Evolutionary conservation across 768 basidiomycete genomes (phyloP).

Genomic region (Sporobolomyces phaffii): DNA sequence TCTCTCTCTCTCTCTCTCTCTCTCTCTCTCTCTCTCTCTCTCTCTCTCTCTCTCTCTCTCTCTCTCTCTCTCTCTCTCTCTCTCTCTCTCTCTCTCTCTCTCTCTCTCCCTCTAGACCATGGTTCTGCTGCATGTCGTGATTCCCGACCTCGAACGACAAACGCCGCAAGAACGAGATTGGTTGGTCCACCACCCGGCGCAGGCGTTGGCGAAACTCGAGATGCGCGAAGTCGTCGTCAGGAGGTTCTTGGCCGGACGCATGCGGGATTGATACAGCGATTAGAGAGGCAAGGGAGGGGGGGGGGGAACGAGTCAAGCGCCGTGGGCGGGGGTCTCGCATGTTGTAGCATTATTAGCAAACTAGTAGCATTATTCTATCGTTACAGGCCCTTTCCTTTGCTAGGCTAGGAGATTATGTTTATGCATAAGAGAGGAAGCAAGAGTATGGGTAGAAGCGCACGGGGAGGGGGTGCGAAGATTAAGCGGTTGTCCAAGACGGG

Average conservation of each 20-base stretch:
- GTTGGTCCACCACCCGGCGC: conserved; percentile 59
- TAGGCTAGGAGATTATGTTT: no score
- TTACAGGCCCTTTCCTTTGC: no score
- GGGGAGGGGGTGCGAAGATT: no score
- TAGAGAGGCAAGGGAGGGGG: neutral
- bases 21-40: no score
- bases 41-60: no score
- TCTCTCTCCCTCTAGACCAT: conserved; percentile 63
- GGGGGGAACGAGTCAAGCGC: neutral
- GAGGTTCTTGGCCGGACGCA: conserved; percentile 82
- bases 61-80: no score
- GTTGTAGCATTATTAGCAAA: neutral
- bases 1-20: no score
- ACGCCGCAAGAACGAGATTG: conserved; percentile 52
- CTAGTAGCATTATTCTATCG: no score
- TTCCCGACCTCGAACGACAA: conserved; percentile 57
- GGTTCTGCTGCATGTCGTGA: conserved; percentile 82
- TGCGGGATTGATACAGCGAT: conserved; percentile 62
- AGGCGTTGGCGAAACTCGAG: conserved; percentile 62
- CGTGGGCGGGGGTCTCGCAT: neutral
- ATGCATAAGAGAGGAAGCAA: no score
- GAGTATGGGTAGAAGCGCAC: no score
- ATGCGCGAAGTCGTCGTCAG: conserved; percentile 77
- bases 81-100: no score
- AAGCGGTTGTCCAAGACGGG: no score